Evolutionary conservation across 2,329 filamentous ascomycete species (phyloP).

Genomic region (Taxawa tesnikishii): DNA sequence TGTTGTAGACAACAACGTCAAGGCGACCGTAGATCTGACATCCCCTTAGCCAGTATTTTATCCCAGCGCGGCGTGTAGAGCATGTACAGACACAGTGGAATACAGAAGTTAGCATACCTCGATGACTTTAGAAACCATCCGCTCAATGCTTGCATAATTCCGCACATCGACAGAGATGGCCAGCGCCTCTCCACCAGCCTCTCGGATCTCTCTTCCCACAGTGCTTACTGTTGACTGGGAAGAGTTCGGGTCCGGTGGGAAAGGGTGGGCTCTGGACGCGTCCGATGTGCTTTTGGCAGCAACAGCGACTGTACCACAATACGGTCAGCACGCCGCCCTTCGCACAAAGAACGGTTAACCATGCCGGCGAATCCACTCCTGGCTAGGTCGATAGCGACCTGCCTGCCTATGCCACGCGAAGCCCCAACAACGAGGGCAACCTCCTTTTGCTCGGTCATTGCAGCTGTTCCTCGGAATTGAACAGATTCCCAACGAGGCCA

Average conservation of each 20-base stretch:
- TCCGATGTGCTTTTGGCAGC: slow-evolving; percentile 64
- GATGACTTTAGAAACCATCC: slow-evolving; percentile 47
- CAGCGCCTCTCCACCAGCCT: slow-evolving; percentile 50
- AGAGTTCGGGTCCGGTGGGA: slow-evolving; percentile 69
- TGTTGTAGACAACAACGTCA: slow-evolving; percentile 71
- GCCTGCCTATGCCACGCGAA: slow-evolving; percentile 68
- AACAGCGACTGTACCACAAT: slow-evolving; percentile 50
- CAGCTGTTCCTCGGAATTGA: no score
- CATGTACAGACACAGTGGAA: slow-evolving; percentile 1
- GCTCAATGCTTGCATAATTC: slow-evolving; percentile 46
- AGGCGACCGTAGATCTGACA: slow-evolving; percentile 45
- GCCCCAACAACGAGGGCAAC: slow-evolving; percentile 26
- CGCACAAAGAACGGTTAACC: slow-evolving; percentile 2
- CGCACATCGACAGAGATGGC: slow-evolving; percentile 62
- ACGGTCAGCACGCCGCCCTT: background rate
- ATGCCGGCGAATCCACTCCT: slow-evolving; percentile 57
- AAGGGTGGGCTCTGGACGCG: slow-evolving; percentile 41
- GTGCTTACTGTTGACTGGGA: slow-evolving; percentile 65
- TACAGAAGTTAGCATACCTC: no score
- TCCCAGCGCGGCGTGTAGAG: background rate
- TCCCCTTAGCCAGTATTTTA: background rate
- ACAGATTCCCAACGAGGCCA: no score
- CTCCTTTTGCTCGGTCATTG: background rate
- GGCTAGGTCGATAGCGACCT: slow-evolving; percentile 67
- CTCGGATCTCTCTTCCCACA: slow-evolving; percentile 60